Percentiles rank a stretch among this genome's conserved stretches.
Evolutionary conservation across 2,329 filamentous ascomycete species (phyloP).

Genomic region (Talaromyces atroroseus): DNA sequence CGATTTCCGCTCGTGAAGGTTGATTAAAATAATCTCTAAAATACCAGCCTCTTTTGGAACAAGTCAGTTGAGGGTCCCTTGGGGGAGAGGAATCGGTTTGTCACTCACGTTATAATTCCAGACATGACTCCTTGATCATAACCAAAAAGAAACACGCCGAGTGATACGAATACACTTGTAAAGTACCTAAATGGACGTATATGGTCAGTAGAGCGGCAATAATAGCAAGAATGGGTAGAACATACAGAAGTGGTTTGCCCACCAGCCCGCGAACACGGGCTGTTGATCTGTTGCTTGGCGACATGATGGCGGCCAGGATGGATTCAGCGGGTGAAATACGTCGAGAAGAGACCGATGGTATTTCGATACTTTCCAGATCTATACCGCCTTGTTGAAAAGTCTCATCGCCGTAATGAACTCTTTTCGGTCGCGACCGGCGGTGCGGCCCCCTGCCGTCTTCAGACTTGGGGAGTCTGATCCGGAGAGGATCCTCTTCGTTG

Average conservation of each 20-base stretch:
- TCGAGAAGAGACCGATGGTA: conserved; percentile 63
- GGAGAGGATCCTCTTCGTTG: conserved; percentile 75
- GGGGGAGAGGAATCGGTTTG: not conserved
- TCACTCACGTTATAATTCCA: conserved; percentile 61
- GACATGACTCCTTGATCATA: conserved; percentile 64
- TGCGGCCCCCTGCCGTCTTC: conserved; percentile 49
- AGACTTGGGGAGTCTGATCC: conserved; percentile 61
- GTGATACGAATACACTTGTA: conserved; percentile 70
- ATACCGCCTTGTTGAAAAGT: conserved; percentile 22
- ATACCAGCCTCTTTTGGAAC: conserved; percentile 61
- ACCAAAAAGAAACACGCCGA: conserved; percentile 61
- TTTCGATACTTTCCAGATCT: conserved; percentile 55
- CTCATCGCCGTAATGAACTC: conserved; percentile 56
- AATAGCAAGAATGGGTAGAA: conserved; percentile 12
- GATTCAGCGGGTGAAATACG: conserved; percentile 63
- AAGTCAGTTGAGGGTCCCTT: conserved; percentile 14
- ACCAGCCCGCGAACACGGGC: conserved; percentile 83
- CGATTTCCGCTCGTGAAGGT: conserved; percentile 78
- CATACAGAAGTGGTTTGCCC: conserved; percentile 87
- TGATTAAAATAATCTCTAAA: conserved; percentile 93
- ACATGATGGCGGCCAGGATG: conserved; percentile 78
- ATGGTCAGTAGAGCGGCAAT: not conserved
- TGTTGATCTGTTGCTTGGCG: conserved; percentile 61
- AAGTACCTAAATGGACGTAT: conserved; percentile 62
- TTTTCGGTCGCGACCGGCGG: conserved; percentile 33